Evolutionary conservation across 2,329 filamentous ascomycete genomes (phyloP).

Genomic region (Karstenula rhodostoma): DNA sequence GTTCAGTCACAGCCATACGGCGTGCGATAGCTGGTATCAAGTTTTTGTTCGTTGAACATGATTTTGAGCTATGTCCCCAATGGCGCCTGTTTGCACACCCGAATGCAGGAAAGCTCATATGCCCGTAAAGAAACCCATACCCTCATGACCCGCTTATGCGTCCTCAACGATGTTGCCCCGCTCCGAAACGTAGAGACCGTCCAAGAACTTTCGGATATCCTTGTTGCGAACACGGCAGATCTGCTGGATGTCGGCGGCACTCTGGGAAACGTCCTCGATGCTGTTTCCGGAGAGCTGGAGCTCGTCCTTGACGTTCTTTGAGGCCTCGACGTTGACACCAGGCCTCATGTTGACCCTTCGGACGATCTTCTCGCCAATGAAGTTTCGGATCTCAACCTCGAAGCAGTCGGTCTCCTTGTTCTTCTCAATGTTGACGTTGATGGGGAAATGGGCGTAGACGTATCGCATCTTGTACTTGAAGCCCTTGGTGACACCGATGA

Average conservation of each 20-base stretch:
- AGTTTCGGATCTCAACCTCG: slow-evolving; percentile 95
- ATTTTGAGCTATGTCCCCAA: slow-evolving; percentile 49
- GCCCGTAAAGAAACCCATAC: slow-evolving; percentile 51
- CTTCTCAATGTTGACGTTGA: slow-evolving; percentile 99
- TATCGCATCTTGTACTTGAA: slow-evolving; percentile 99
- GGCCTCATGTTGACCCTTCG: slow-evolving; percentile 87
- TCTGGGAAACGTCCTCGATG: slow-evolving; percentile 96
- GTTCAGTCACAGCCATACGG: not conserved
- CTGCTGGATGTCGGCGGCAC: slow-evolving; percentile 98
- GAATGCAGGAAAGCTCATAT: slow-evolving; percentile 52
- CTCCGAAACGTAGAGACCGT: slow-evolving; percentile 99
- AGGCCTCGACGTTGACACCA: slow-evolving; percentile 90
- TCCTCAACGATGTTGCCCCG: slow-evolving; percentile 90
- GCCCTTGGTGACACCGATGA: slow-evolving; percentile 97
- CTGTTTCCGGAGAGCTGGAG: slow-evolving; percentile 92
- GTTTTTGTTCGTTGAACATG: slow-evolving; percentile 49
- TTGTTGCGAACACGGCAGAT: slow-evolving; percentile 99
- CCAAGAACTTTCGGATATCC: slow-evolving; percentile 99
- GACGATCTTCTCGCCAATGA: slow-evolving; percentile 90
- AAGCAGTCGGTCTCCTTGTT: slow-evolving; percentile 85
- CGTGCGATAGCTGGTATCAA: slow-evolving; percentile 20
- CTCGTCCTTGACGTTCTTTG: slow-evolving; percentile 97
- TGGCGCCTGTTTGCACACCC: slow-evolving; percentile 49
- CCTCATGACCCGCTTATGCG: slow-evolving; percentile 38
- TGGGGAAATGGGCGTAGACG: slow-evolving; percentile 99